These are phyloP conservation scores for Mycena albidolilacea DNA, from an alignment of 768 basidiomycete genomes.

Conservation along the genomic window DNA sequence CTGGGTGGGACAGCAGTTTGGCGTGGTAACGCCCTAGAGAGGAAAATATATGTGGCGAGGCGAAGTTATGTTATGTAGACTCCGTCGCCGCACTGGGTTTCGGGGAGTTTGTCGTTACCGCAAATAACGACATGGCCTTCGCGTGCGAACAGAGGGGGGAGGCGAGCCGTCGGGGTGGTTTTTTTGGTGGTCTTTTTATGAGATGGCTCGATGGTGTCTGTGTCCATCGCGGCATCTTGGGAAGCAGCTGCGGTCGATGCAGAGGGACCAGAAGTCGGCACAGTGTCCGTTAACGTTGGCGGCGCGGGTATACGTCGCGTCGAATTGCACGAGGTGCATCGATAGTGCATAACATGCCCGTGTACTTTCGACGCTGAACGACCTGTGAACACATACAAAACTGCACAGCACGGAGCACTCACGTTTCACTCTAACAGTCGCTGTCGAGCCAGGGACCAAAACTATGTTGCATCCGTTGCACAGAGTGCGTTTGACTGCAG, in stretches of 20 bases:
- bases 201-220: neutral
- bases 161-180: slow-evolving; percentile 51
- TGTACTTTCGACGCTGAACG: slow-evolving; percentile 57
- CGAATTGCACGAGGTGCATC: slow-evolving; percentile 71
- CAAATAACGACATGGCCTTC: slow-evolving; percentile 77
- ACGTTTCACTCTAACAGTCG: slow-evolving; percentile 78
- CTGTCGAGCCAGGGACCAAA: slow-evolving; percentile 78
- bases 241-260: neutral
- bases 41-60: neutral
- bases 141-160: slow-evolving; percentile 74
- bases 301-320: slow-evolving; percentile 80
- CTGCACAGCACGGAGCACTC: slow-evolving; percentile 40
- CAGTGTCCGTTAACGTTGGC: slow-evolving; percentile 47
- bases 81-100: slow-evolving; percentile 42
- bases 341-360: slow-evolving; percentile 69
- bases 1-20: slow-evolving; percentile 44
- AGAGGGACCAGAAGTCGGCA: slow-evolving; percentile 1
- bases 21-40: slow-evolving; percentile 28
- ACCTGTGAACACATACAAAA: neutral
- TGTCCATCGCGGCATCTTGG: slow-evolving; percentile 15
- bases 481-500: slow-evolving; percentile 84
- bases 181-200: slow-evolving; percentile 11
- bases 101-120: slow-evolving; percentile 67
- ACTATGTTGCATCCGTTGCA: slow-evolving; percentile 79
- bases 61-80: slow-evolving; percentile 46